Evolutionary conservation across 2,329 filamentous ascomycete genomes (phyloP).

Genomic region (Aspergillus novoparasiticus): DNA sequence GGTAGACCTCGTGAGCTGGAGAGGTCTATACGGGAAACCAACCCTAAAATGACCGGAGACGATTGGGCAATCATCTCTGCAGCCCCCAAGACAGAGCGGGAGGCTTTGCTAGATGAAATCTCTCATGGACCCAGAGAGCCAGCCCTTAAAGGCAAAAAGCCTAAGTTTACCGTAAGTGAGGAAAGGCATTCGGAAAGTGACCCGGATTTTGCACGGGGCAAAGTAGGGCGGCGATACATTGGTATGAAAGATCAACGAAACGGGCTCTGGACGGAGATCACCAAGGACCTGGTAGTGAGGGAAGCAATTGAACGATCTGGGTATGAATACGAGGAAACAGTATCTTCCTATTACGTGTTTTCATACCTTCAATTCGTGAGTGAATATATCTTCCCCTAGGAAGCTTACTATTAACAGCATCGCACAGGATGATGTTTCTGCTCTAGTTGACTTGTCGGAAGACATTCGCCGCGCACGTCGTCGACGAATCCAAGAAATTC

Average conservation of each 20-base stretch:
- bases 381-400: constrained; percentile 25
- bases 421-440: constrained; percentile 79
- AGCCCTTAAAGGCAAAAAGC: constrained; percentile 73
- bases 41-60: constrained; percentile 53
- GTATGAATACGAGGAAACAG: constrained; percentile 89
- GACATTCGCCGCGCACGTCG: constrained; percentile 71
- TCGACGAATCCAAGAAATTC: constrained; percentile 61
- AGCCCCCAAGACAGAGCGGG: constrained; percentile 73
- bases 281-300: constrained; percentile 83
- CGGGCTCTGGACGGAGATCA: constrained; percentile 95
- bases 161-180: constrained; percentile 72
- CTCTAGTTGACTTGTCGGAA: constrained; percentile 80
- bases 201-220: constrained; percentile 46
- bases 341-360: constrained; percentile 88
- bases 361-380: constrained; percentile 86
- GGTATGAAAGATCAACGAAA: constrained; percentile 45
- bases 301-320: constrained; percentile 84
- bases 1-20: constrained; percentile 70
- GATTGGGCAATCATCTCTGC: constrained; percentile 84
- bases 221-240: constrained; percentile 49
- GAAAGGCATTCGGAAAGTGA: constrained; percentile 59
- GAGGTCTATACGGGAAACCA: constrained; percentile 65
- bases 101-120: constrained; percentile 73
- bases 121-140: constrained; percentile 80
- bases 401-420: constrained; percentile 1